Conservation (phyloP, 2,329 filamentous ascomycete genomes). For the Ophiosphaerella korrae region DNA sequence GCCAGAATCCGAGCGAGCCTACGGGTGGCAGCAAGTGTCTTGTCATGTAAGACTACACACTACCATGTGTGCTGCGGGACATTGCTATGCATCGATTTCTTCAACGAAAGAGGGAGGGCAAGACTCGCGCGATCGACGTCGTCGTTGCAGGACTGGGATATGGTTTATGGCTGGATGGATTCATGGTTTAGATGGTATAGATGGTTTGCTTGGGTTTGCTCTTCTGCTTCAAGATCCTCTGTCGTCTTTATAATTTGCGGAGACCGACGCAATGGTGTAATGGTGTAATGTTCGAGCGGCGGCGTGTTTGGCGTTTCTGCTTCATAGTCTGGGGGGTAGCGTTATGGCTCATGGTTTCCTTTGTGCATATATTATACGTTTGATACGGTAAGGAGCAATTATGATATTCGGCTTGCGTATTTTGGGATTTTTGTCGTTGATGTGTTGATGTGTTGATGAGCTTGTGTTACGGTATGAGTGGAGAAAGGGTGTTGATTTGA, state of each 20-base stretch:
- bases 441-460: no score
- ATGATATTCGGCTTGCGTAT: no score
- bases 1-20: slow-evolving; percentile 85
- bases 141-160: slow-evolving; percentile 1
- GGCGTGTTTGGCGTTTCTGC: slow-evolving; percentile 31
- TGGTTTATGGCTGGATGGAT: neutral
- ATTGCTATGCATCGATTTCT: slow-evolving; percentile 2
- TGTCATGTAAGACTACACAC: slow-evolving; percentile 71
- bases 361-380: no score
- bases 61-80: slow-evolving; percentile 21
- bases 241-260: slow-evolving; percentile 4
- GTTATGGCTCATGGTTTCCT: no score
- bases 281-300: slow-evolving; percentile 26
- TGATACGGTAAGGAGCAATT: no score
- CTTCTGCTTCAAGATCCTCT: neutral
- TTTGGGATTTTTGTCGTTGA: no score
- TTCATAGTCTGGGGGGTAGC: no score
- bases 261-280: slow-evolving; percentile 27
- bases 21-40: slow-evolving; percentile 79
- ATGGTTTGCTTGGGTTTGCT: neutral
- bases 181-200: neutral
- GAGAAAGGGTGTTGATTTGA: no score
- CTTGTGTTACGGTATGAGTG: no score
- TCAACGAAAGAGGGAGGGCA: no score
- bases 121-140: no score